Evolutionary conservation across 1,139 yeast genomes (phyloP).

Genomic region (Saccharomyces pastorianus): DNA sequence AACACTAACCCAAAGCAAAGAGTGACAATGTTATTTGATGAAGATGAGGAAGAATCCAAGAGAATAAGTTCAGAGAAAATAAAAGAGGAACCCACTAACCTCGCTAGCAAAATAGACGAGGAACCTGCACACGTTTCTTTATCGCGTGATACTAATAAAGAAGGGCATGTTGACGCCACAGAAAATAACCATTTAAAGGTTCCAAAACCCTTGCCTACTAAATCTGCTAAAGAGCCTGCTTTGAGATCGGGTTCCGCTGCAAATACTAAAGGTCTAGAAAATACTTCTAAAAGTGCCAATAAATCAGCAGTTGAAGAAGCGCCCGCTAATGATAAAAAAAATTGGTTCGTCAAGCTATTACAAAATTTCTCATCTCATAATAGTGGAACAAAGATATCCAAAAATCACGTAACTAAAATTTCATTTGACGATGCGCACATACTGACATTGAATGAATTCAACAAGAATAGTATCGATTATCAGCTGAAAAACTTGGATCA

Average conservation of each 20-base stretch:
- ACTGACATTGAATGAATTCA: slow-evolving; percentile 22
- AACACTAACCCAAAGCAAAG: slow-evolving; percentile 12
- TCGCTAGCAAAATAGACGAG: neutral
- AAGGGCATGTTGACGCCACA: neutral
- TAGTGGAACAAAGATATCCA: slow-evolving; percentile 6
- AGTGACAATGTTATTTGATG: slow-evolving; percentile 30
- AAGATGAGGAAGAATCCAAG: slow-evolving; percentile 13
- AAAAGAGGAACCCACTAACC: neutral
- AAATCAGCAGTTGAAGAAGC: neutral
- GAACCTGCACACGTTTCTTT: neutral
- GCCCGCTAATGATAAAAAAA: neutral
- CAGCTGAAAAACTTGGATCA: slow-evolving; percentile 19
- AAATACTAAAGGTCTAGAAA: neutral
- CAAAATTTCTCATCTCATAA: neutral
- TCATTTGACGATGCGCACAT: slow-evolving; percentile 27
- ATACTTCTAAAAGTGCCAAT: neutral
- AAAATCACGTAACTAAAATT: slow-evolving; percentile 18
- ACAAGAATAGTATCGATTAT: slow-evolving; percentile 22
- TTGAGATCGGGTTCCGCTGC: neutral
- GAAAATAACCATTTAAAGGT: neutral
- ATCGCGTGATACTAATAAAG: neutral
- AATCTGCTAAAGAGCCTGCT: neutral
- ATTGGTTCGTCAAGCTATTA: neutral
- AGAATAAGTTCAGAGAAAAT: neutral
- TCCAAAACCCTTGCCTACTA: neutral